A percentile compares a stretch with the other conserved stretches of the same genome.
phyloP scores from a whole-genome alignment of 1,284 basidiomycete species.

The Ceratobasidium sp. region DNA sequence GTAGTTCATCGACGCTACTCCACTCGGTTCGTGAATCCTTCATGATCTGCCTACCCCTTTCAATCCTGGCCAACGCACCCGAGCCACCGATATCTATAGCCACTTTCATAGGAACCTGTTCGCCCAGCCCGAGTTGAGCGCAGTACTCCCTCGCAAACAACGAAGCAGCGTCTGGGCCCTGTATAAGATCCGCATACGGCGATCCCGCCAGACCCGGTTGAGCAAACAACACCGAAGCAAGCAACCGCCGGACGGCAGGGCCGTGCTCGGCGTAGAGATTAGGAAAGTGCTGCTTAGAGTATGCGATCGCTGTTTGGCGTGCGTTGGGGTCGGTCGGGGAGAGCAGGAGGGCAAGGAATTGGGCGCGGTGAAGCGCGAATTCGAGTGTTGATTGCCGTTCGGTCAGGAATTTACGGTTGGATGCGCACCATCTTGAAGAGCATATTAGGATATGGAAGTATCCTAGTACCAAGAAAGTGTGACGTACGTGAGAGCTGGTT shows the following conservation, averaged over 20 bases:
- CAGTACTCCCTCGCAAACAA: conserved; percentile 90
- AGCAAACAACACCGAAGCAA: conserved; percentile 75
- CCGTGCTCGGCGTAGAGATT: conserved; percentile 70
- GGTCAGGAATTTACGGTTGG: conserved; percentile 68
- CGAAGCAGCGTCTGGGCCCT: conserved; percentile 75
- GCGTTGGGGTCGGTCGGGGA: conserved; percentile 56
- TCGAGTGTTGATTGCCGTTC: conserved; percentile 76
- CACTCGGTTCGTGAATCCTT: conserved; percentile 88
- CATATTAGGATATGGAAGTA: conserved; percentile 17
- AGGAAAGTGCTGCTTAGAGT: conserved; percentile 71
- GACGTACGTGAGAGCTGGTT: conserved; percentile 73
- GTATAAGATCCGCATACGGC: conserved; percentile 75
- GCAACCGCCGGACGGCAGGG: conserved; percentile 65
- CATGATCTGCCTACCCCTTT: conserved; percentile 92
- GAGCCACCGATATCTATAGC: conserved; percentile 90
- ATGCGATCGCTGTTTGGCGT: conserved; percentile 65
- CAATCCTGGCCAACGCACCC: conserved; percentile 84
- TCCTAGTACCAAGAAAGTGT: background rate
- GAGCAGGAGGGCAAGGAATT: conserved; percentile 76
- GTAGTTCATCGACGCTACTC: conserved; percentile 87
- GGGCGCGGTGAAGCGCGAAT: conserved; percentile 84
- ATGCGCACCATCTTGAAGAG: conserved; percentile 70
- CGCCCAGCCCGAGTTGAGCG: conserved; percentile 81
- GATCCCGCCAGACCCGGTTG: conserved; percentile 65
- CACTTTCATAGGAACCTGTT: conserved; percentile 83